phyloP scores from a whole-genome alignment of 192 early-diverging fungal species.

The Gaertneriomyces sp. region DNA sequence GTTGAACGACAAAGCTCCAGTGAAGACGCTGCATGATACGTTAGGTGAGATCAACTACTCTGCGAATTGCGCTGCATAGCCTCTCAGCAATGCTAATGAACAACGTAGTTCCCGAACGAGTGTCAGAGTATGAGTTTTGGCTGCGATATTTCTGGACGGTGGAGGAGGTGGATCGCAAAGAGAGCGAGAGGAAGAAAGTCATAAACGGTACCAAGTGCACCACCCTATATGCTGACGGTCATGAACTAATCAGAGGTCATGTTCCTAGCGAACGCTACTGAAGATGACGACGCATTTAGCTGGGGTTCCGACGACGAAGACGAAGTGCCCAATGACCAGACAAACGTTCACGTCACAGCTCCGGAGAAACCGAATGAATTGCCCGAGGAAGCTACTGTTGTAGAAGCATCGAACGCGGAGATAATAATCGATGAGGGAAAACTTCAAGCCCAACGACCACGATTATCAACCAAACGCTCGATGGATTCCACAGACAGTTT shows the following conservation, averaged over 20 bases:
- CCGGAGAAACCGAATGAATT: constrained; percentile 15
- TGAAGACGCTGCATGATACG: constrained; percentile 1
- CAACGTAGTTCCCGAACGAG: constrained; percentile 29
- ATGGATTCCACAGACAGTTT: constrained; percentile 20
- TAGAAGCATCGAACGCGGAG: constrained; percentile 28
- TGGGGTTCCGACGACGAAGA: constrained; percentile 35
- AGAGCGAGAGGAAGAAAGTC: constrained; percentile 33
- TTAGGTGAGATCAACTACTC: constrained; percentile 4
- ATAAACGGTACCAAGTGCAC: constrained; percentile 23
- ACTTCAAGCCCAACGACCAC: background rate
- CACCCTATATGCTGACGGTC: no score
- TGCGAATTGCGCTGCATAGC: background rate
- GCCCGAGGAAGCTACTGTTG: constrained; percentile 25
- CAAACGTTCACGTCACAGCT: background rate
- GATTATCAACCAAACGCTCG: background rate
- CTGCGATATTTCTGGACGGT: constrained; percentile 42
- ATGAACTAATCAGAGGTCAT: background rate
- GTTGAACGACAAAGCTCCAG: constrained; percentile 21
- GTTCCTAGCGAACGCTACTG: background rate
- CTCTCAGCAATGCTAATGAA: background rate
- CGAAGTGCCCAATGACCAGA: constrained; percentile 7
- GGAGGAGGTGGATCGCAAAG: constrained; percentile 39
- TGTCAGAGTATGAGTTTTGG: constrained; percentile 42
- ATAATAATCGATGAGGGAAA: constrained; percentile 9
- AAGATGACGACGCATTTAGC: constrained; percentile 16